Evolutionary conservation across 73 alveolate genomes (phyloP).

Genomic region (Diophrys appendiculata): DNA sequence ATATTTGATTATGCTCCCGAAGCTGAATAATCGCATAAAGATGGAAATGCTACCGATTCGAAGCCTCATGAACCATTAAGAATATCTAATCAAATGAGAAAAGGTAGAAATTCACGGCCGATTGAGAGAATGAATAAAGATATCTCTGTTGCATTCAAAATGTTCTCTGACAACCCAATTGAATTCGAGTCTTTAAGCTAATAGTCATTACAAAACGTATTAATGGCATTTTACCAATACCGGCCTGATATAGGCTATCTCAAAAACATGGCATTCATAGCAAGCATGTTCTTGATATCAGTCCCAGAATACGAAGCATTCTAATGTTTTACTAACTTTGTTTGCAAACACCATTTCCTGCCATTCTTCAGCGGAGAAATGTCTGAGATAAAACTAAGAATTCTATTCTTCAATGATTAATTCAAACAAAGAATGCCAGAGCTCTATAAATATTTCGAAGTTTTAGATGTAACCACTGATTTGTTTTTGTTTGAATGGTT

Average conservation of each 20-base stretch:
- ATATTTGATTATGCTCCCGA: background rate
- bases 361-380: slow-evolving; percentile 74
- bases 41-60: background rate
- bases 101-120: background rate
- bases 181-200: background rate
- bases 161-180: background rate
- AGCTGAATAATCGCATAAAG: background rate
- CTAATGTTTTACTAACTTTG: slow-evolving; percentile 73
- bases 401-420: slow-evolving; percentile 67
- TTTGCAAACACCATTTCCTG: slow-evolving; percentile 78
- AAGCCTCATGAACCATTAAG: background rate
- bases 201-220: background rate
- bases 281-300: slow-evolving; percentile 69
- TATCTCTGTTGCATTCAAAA: background rate
- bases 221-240: background rate
- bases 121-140: background rate
- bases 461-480: slow-evolving; percentile 74
- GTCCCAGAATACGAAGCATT: slow-evolving; percentile 76
- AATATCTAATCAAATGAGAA: background rate
- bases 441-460: slow-evolving; percentile 69
- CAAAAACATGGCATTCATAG: slow-evolving; percentile 47
- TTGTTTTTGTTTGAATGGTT: slow-evolving; percentile 83
- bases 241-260: slow-evolving; percentile 90
- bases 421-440: slow-evolving; percentile 70
- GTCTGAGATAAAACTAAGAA: slow-evolving; percentile 76